Conservation (phyloP, 2,329 filamentous ascomycete species). For the Trichoderma sp. region DNA sequence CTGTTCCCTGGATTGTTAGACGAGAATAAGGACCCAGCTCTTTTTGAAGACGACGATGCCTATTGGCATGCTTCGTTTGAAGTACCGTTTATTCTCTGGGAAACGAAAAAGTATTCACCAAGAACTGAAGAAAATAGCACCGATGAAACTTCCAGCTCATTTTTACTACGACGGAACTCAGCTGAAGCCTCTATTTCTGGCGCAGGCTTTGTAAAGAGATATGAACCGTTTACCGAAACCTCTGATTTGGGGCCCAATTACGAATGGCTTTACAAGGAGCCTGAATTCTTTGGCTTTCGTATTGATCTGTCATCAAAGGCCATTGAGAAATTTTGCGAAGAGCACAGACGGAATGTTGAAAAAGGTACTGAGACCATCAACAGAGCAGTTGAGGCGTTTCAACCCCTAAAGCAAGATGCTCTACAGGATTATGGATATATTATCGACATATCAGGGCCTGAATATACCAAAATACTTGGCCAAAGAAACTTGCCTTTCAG, state of each 20-base stretch:
- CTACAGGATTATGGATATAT: not conserved
- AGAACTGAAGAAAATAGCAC: not conserved
- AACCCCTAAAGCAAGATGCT: too few species aligned
- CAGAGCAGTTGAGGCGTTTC: not conserved
- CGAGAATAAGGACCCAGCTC: not conserved
- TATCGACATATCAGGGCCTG: not conserved
- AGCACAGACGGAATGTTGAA: not conserved
- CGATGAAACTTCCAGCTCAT: not conserved
- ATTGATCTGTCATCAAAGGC: not conserved
- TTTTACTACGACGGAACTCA: not conserved
- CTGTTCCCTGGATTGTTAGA: not conserved
- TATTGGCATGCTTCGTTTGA: not conserved
- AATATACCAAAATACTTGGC: not conserved
- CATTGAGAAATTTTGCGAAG: not conserved
- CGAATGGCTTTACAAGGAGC: not conserved
- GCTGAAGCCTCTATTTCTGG: not conserved
- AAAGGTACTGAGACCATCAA: not conserved
- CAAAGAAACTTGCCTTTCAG: not conserved
- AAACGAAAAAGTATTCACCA: not conserved
- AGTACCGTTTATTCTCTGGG: not conserved
- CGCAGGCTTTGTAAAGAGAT: not conserved
- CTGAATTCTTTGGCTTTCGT: not conserved
- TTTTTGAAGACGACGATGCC: not conserved
- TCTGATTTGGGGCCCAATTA: too few species aligned
- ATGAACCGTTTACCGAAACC: not conserved